A percentile compares a stretch with the other conserved stretches of the same genome.
phyloP scores from a whole-genome alignment of 495 filamentous ascomycete genomes.

The Neurospora discreta region DNA sequence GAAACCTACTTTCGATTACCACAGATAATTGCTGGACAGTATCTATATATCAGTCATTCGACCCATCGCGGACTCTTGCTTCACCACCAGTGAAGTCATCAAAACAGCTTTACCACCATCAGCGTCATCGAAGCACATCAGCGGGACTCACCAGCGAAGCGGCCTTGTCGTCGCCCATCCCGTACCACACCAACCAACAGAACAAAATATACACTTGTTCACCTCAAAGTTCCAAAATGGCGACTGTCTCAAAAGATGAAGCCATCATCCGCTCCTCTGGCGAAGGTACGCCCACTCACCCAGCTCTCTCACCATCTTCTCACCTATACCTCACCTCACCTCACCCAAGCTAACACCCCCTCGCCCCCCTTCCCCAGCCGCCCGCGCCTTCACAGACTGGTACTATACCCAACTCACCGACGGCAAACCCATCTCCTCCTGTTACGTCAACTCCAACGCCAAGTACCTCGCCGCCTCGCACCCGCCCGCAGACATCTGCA shows the following conservation, averaged over 20 bases:
- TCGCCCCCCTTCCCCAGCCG: slow-evolving; percentile 21
- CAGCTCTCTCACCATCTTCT: neutral
- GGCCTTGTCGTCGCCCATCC: neutral
- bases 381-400: slow-evolving; percentile 28
- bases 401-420: slow-evolving; percentile 31
- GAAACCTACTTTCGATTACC: neutral
- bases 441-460: slow-evolving; percentile 28
- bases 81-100: neutral
- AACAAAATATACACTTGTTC: neutral
- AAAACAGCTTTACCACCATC: neutral
- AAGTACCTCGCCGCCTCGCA: slow-evolving; percentile 21
- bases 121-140: neutral
- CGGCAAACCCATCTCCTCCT: slow-evolving; percentile 17
- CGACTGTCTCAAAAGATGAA: slow-evolving; percentile 7
- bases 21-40: neutral
- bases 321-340: no score
- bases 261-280: slow-evolving; percentile 14
- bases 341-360: neutral
- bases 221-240: neutral
- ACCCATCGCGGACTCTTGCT: neutral
- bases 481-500: slow-evolving; percentile 31
- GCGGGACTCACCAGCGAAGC: neutral
- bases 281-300: slow-evolving; percentile 17
- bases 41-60: neutral
- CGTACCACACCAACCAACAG: neutral